A percentile compares a stretch with the other conserved stretches of the same genome.
Evolutionary conservation across 331 rosid species (phyloP).

Genomic region (Cucumis variabilis): DNA sequence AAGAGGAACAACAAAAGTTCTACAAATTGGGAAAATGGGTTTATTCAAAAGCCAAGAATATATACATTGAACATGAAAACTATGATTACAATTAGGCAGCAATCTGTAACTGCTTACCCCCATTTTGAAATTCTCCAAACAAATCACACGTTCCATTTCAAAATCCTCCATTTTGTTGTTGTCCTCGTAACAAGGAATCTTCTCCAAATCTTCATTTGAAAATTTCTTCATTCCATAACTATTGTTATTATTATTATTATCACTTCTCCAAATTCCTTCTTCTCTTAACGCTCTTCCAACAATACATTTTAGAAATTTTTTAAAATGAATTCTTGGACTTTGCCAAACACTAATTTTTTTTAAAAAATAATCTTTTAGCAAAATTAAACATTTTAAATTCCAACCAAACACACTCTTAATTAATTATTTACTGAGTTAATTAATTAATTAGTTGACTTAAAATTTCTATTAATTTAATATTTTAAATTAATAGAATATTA

Average conservation of each 20-base stretch:
- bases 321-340: no score
- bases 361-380: no score
- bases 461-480: no score
- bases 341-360: no score
- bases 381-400: no score
- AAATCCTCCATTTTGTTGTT: constrained; percentile 40
- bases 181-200: constrained; percentile 72
- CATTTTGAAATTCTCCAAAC: constrained; percentile 65
- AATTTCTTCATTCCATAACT: constrained; percentile 34
- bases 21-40: constrained; percentile 78
- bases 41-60: constrained; percentile 69
- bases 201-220: constrained; percentile 57
- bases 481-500: no score
- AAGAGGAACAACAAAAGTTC: constrained; percentile 53
- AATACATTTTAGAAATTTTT: no score
- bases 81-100: constrained; percentile 73
- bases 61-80: constrained; percentile 72
- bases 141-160: constrained; percentile 67
- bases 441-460: no score
- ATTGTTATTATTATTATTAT: background rate
- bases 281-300: constrained; percentile 58
- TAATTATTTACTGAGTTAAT: no score
- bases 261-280: constrained; percentile 37
- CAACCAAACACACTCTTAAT: no score
- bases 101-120: constrained; percentile 78